Conservation (phyloP, 192 early-diverging fungal genomes). For the Backusella westeae region DNA sequence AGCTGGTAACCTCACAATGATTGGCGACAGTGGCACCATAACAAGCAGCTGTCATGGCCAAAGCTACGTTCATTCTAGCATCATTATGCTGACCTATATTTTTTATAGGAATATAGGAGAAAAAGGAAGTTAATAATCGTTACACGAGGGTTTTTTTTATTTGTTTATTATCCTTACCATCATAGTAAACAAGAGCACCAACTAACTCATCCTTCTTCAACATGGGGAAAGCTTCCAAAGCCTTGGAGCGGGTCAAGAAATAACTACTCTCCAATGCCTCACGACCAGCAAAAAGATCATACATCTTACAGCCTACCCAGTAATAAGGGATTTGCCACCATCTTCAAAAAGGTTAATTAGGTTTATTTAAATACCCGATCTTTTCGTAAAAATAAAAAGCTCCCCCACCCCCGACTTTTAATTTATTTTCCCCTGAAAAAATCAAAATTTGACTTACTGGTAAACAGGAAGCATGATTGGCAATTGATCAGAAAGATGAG, state of each 20-base stretch:
- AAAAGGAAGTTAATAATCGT: neutral
- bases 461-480: constrained; percentile 95
- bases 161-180: constrained; percentile 53
- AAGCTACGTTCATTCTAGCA: constrained; percentile 92
- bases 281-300: constrained; percentile 86
- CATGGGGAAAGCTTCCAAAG: constrained; percentile 96
- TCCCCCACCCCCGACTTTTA: neutral
- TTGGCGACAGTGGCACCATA: constrained; percentile 93
- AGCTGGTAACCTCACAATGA: constrained; percentile 82
- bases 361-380: neutral
- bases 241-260: constrained; percentile 79
- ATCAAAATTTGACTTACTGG: constrained; percentile 48
- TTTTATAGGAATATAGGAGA: neutral
- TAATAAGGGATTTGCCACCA: constrained; percentile 98
- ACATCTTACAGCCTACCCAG: constrained; percentile 90
- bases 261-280: constrained; percentile 81
- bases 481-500: constrained; percentile 87
- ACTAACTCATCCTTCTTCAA: constrained; percentile 82
- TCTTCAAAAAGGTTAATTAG: constrained; percentile 34
- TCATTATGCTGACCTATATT: constrained; percentile 89
- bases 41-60: constrained; percentile 86
- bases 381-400: neutral
- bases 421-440: neutral
- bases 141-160: neutral
- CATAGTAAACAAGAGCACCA: constrained; percentile 95